phyloP scores from a whole-genome alignment of 345 rosid species.

The Euphorbia lathyris region DNA sequence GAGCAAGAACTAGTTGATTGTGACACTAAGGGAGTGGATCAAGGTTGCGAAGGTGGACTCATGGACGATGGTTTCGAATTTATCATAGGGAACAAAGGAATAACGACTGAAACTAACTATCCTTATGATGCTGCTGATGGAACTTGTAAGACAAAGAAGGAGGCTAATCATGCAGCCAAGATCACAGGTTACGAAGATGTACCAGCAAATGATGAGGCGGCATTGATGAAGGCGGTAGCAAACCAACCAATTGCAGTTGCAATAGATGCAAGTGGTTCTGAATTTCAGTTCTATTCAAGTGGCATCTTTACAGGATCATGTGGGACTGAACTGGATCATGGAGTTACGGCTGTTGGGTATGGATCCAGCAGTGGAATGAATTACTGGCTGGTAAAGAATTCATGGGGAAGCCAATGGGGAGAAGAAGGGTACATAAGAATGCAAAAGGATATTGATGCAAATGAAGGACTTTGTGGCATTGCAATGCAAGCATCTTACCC shows the following conservation, averaged over 20 bases:
- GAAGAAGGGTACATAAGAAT: constrained; percentile 36
- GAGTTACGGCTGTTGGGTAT: constrained; percentile 28
- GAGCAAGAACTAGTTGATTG: constrained; percentile 50
- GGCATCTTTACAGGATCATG: constrained; percentile 30
- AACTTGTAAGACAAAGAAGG: constrained; percentile 23
- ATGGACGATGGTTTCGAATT: constrained; percentile 40
- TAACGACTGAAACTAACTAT: constrained; percentile 27
- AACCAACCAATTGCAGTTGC: constrained; percentile 30
- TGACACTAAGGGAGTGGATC: constrained; percentile 22
- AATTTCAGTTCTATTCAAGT: constrained; percentile 35
- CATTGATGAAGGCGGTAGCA: constrained; percentile 31
- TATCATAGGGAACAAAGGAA: constrained; percentile 15
- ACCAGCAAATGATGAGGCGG: constrained; percentile 31
- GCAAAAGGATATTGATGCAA: constrained; percentile 28
- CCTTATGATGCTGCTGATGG: constrained; percentile 31
- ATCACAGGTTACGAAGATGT: constrained; percentile 18
- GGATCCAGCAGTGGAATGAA: constrained; percentile 15
- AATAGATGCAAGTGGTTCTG: constrained; percentile 28
- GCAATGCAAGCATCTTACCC: constrained; percentile 38
- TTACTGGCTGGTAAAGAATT: constrained; percentile 42
- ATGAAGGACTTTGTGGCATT: constrained; percentile 41
- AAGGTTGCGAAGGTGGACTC: constrained; percentile 31
- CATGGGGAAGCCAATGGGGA: constrained; percentile 40
- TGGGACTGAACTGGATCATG: constrained; percentile 33
- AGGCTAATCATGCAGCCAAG: constrained; percentile 16